Evolutionary conservation across 2,329 filamentous ascomycete species (phyloP).

Genomic region (Arthrobotrys conoides): DNA sequence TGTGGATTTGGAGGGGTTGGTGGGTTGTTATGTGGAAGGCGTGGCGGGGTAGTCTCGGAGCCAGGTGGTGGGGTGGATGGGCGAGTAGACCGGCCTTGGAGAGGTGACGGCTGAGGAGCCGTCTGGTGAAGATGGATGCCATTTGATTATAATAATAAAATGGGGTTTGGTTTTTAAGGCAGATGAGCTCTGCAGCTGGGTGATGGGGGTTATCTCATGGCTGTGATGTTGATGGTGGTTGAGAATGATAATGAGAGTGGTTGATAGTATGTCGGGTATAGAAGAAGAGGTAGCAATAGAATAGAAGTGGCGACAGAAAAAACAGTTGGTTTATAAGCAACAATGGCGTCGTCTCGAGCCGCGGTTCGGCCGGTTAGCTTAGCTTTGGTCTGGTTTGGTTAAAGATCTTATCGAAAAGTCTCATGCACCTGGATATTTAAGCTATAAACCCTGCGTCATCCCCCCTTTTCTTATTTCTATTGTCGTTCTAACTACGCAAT

Average conservation of each 20-base stretch:
- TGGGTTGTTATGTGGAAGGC: conserved; percentile 18
- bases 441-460: conserved; percentile 26
- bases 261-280: too few species aligned
- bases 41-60: background rate
- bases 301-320: too few species aligned
- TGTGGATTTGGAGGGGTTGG: conserved; percentile 45
- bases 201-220: conserved; percentile 35
- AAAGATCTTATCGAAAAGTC: background rate
- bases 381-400: too few species aligned
- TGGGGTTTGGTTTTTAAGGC: background rate
- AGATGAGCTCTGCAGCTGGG: conserved; percentile 12
- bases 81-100: too few species aligned
- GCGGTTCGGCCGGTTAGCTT: conserved; percentile 30
- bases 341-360: conserved; percentile 15
- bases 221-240: background rate
- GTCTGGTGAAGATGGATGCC: background rate
- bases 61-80: background rate
- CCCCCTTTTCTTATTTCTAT: background rate
- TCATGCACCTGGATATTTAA: background rate
- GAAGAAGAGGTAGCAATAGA: too few species aligned
- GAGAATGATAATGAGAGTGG: too few species aligned
- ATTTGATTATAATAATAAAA: too few species aligned
- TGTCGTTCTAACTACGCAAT: background rate
- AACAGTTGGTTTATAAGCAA: conserved; percentile 52
- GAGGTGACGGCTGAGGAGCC: background rate